A percentile compares a stretch with the other conserved stretches of the same genome.
phyloP scores from a whole-genome alignment of 2,329 filamentous ascomycete species.

The Dactylellina haptotyla region DNA sequence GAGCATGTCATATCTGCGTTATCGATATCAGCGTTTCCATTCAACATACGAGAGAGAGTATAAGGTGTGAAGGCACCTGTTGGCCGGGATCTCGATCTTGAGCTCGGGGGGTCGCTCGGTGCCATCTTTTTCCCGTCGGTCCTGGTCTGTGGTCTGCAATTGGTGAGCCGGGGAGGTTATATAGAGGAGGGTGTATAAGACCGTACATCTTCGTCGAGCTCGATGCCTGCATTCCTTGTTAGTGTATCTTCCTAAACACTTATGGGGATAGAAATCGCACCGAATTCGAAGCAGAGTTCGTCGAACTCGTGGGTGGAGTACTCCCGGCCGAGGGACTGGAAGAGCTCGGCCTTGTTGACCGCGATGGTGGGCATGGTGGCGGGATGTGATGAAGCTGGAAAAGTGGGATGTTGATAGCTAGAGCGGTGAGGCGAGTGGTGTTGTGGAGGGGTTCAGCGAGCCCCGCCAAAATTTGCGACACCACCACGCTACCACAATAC shows the following conservation, averaged over 20 bases:
- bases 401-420: background rate
- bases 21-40: background rate
- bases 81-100: constrained; percentile 98
- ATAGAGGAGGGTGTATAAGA: background rate
- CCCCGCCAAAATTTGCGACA: constrained; percentile 49
- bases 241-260: constrained; percentile 27
- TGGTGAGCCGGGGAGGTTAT: background rate
- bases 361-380: constrained; percentile 90
- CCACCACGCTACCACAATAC: too few relatives aligned
- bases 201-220: constrained; percentile 87
- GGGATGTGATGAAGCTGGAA: constrained; percentile 57
- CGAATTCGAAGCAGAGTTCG: constrained; percentile 97
- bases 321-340: constrained; percentile 88
- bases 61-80: constrained; percentile 71
- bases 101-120: constrained; percentile 88
- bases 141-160: constrained; percentile 47
- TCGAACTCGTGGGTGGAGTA: constrained; percentile 96
- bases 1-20: constrained; percentile 80
- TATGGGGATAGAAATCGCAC: constrained; percentile 62
- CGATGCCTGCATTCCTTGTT: constrained; percentile 69
- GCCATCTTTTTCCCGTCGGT: constrained; percentile 66
- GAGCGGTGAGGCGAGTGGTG: background rate
- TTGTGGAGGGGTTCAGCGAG: constrained; percentile 44
- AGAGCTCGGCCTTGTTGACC: constrained; percentile 95
- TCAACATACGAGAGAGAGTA: background rate